phyloP scores from a whole-genome alignment of 2,329 filamentous ascomycete genomes.

The Aspergillus aculeatinus region DNA sequence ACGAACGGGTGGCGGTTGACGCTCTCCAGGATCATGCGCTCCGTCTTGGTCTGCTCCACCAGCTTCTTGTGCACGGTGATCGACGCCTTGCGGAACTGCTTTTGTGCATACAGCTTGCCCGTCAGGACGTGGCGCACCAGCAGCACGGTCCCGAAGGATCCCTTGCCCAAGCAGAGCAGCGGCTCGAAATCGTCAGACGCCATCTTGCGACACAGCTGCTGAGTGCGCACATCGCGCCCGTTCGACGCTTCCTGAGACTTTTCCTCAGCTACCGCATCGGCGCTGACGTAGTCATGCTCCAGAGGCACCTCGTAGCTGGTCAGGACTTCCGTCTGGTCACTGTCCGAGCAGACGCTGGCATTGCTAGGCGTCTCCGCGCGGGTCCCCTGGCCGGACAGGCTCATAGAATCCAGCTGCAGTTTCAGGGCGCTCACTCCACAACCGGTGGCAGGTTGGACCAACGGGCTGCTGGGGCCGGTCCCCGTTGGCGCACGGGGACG shows the following conservation, averaged over 20 bases:
- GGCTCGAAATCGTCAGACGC: constrained; percentile 85
- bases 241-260: constrained; percentile 46
- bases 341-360: constrained; percentile 60
- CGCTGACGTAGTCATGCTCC: constrained; percentile 79
- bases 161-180: constrained; percentile 89
- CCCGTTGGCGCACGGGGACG: constrained; percentile 27
- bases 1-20: constrained; percentile 97
- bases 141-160: constrained; percentile 90
- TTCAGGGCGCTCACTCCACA: constrained; percentile 82
- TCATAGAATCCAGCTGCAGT: constrained; percentile 75
- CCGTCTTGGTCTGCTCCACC: constrained; percentile 95
- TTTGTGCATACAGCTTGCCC: constrained; percentile 90
- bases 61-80: constrained; percentile 93
- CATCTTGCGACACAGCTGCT: constrained; percentile 72
- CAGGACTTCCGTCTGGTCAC: constrained; percentile 67
- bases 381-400: constrained; percentile 61
- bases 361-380: constrained; percentile 53
- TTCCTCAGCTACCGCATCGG: constrained; percentile 45
- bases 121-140: constrained; percentile 87
- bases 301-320: constrained; percentile 84
- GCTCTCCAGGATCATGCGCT: constrained; percentile 89
- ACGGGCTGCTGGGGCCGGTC: constrained; percentile 44
- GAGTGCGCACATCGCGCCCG: constrained; percentile 54
- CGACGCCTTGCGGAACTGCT: constrained; percentile 97
- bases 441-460: constrained; percentile 50